Percentiles rank a stretch among this genome's conserved stretches.
phyloP scores from a whole-genome alignment of 2,329 filamentous ascomycete species.

The Stylonectria norvegica region DNA sequence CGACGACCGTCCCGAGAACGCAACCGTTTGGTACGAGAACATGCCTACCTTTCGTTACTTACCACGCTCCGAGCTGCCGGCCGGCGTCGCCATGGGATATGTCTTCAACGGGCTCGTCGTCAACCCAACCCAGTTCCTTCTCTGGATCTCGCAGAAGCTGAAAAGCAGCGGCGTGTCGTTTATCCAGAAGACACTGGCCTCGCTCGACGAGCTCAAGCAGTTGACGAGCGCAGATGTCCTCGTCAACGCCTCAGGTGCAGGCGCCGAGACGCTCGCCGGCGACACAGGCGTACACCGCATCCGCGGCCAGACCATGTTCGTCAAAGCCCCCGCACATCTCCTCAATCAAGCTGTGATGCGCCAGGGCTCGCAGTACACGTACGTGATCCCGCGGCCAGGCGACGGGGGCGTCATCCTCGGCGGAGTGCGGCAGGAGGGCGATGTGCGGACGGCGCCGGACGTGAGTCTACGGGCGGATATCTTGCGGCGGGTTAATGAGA shows the following conservation, averaged over 20 bases:
- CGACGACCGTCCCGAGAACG: background rate
- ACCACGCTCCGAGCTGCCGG: background rate
- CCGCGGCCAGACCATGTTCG: slow-evolving; percentile 6
- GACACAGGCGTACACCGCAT: background rate
- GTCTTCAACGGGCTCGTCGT: background rate
- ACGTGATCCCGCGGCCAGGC: slow-evolving; percentile 2
- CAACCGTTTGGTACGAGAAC: background rate
- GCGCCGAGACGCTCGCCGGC: background rate
- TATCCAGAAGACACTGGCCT: background rate
- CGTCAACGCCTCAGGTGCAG: slow-evolving; percentile 1
- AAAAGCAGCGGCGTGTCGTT: background rate
- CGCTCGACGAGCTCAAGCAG: background rate
- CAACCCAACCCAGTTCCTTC: slow-evolving; percentile 2
- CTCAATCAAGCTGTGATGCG: slow-evolving; percentile 1
- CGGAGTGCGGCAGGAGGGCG: slow-evolving; percentile 1
- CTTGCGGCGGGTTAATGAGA: slow-evolving; percentile 1
- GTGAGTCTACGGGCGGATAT: slow-evolving; percentile 1
- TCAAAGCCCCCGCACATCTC: slow-evolving; percentile 2
- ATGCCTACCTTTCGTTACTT: background rate
- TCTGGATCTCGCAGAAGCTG: background rate
- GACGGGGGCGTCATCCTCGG: slow-evolving; percentile 5
- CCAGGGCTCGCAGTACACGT: slow-evolving; percentile 5
- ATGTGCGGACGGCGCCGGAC: background rate
- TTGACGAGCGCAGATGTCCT: background rate
- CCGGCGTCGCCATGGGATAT: background rate